Evolutionary conservation across 2,329 filamentous ascomycete genomes (phyloP).

Genomic region (Waltergamsia citrina): DNA sequence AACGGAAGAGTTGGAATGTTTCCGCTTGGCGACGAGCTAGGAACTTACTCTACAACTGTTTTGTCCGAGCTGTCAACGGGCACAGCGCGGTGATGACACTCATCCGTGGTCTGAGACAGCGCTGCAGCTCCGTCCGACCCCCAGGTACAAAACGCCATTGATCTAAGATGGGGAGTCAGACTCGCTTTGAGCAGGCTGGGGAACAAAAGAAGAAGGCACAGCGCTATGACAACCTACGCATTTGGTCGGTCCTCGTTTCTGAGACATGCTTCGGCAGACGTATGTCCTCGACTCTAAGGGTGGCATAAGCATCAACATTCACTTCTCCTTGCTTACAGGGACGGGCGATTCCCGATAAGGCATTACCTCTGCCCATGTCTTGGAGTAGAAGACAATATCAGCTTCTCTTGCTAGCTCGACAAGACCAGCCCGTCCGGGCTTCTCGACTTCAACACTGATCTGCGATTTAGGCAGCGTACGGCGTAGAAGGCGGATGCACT

Average conservation of each 20-base stretch:
- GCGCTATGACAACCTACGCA: slow-evolving; percentile 28
- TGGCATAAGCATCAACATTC: background rate
- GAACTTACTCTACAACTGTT: slow-evolving; percentile 50
- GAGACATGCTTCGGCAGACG: slow-evolving; percentile 41
- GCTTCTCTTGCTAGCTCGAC: slow-evolving; percentile 49
- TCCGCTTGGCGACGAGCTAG: slow-evolving; percentile 5
- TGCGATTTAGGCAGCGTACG: slow-evolving; percentile 28
- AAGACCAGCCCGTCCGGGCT: slow-evolving; percentile 52
- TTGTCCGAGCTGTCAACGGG: slow-evolving; percentile 25
- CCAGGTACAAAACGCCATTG: slow-evolving; percentile 49
- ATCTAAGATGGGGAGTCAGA: slow-evolving; percentile 19
- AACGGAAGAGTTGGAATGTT: no score
- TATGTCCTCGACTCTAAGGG: slow-evolving; percentile 25
- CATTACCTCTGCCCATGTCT: slow-evolving; percentile 53
- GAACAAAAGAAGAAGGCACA: slow-evolving; percentile 2
- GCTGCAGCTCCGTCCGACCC: slow-evolving; percentile 37
- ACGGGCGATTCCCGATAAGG: background rate
- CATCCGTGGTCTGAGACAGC: slow-evolving; percentile 16
- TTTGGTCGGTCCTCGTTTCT: slow-evolving; percentile 27
- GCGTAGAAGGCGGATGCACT: slow-evolving; percentile 50
- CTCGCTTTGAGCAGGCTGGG: slow-evolving; percentile 10
- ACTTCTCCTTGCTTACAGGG: background rate
- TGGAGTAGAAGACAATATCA: slow-evolving; percentile 67
- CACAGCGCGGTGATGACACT: slow-evolving; percentile 27
- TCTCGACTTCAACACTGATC: slow-evolving; percentile 66